These are phyloP conservation scores for Penicillium cataractarum DNA, from an alignment of 495 filamentous ascomycete species.

Conservation along the genomic window DNA sequence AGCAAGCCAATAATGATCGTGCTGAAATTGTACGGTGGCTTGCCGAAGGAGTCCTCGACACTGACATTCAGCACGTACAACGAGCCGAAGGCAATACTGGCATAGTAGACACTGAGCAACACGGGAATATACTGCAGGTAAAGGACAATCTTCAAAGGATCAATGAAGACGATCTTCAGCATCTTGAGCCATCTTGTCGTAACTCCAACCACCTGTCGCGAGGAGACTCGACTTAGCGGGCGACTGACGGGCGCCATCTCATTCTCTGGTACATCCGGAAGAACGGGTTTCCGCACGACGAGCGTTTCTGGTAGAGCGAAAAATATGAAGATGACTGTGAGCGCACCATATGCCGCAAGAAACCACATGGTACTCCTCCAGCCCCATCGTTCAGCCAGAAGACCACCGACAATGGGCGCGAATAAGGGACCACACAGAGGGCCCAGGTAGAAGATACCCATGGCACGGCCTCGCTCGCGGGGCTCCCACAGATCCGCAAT, in stretches of 20 bases:
- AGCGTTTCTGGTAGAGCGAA: conserved; percentile 76
- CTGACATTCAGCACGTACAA: conserved; percentile 90
- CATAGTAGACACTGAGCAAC: conserved; percentile 77
- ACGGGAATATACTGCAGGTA: conserved; percentile 83
- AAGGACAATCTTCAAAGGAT: conserved; percentile 78
- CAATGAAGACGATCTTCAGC: conserved; percentile 70
- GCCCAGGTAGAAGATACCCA: conserved; percentile 91
- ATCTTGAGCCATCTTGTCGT: conserved; percentile 56
- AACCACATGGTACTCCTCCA: conserved; percentile 94
- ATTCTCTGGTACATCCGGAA: conserved; percentile 22
- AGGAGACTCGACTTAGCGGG: conserved; percentile 60
- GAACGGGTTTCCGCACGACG: conserved; percentile 25
- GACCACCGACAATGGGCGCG: conserved; percentile 86
- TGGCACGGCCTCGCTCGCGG: conserved; percentile 79
- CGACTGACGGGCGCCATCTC: conserved; percentile 29
- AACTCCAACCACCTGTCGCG: conserved; percentile 61
- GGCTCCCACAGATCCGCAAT: conserved; percentile 92
- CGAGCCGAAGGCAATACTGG: conserved; percentile 77
- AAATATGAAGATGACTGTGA: conserved; percentile 62
- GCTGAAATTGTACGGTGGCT: conserved; percentile 72
- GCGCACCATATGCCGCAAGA: conserved; percentile 72
- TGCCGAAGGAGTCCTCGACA: conserved; percentile 74
- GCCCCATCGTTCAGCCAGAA: conserved; percentile 66
- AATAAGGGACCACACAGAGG: conserved; percentile 85
- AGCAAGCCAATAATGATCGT: conserved; percentile 75